phyloP scores from a whole-genome alignment of 495 filamentous ascomycete genomes.

The Xylaria palmicola region DNA sequence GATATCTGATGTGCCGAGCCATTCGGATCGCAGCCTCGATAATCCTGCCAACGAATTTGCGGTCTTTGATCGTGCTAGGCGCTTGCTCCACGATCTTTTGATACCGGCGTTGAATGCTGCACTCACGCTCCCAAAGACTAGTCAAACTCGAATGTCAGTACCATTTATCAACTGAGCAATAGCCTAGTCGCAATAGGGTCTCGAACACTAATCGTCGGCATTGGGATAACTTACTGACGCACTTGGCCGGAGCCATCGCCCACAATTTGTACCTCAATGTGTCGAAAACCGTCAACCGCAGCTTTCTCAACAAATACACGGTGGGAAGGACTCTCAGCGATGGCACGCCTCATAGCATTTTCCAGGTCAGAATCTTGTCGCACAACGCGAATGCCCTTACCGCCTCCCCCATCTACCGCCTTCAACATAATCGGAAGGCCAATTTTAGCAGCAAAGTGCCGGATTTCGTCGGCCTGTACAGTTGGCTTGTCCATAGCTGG shows the following conservation, averaged over 20 bases:
- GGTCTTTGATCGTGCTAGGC: slow-evolving; percentile 28
- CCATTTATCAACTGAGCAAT: too few species aligned
- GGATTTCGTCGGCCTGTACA: slow-evolving; percentile 35
- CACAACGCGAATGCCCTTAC: slow-evolving; percentile 51
- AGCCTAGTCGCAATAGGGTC: too few species aligned
- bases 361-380: slow-evolving; percentile 39
- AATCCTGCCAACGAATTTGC: slow-evolving; percentile 25
- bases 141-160: neutral
- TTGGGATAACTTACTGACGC: slow-evolving; percentile 40
- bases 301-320: slow-evolving; percentile 38
- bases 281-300: slow-evolving; percentile 45
- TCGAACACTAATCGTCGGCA: too few species aligned
- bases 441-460: slow-evolving; percentile 42
- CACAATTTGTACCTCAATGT: slow-evolving; percentile 60
- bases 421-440: slow-evolving; percentile 61
- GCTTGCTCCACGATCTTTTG: slow-evolving; percentile 57
- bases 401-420: slow-evolving; percentile 54
- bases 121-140: slow-evolving; percentile 57
- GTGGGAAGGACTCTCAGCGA: slow-evolving; percentile 31
- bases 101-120: slow-evolving; percentile 57
- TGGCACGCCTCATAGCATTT: slow-evolving; percentile 38
- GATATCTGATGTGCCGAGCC: slow-evolving; percentile 52
- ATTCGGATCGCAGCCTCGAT: slow-evolving; percentile 46
- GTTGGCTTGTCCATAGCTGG: slow-evolving; percentile 49
- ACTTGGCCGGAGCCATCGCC: slow-evolving; percentile 56